Evolutionary conservation across 495 filamentous ascomycete genomes (phyloP).

Genomic region (Talaromyces proteolyticus): DNA sequence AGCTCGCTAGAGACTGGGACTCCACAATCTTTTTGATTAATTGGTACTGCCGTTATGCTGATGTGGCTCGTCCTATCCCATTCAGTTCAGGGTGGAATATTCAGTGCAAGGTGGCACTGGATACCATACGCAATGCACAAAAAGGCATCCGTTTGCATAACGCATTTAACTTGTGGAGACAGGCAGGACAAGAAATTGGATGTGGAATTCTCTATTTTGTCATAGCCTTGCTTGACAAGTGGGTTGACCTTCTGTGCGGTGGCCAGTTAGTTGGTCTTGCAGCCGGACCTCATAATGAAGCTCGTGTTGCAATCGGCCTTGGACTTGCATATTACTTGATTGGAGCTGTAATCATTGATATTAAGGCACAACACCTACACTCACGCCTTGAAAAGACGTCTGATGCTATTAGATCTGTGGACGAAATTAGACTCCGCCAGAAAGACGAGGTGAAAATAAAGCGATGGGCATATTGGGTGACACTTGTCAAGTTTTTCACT

Average conservation of each 20-base stretch:
- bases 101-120: constrained; percentile 48
- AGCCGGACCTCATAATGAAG: constrained; percentile 25
- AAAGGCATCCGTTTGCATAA: constrained; percentile 56
- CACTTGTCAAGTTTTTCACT: constrained; percentile 43
- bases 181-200: constrained; percentile 50
- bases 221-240: constrained; percentile 54
- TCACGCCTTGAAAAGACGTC: constrained; percentile 36
- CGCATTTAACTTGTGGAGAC: constrained; percentile 57
- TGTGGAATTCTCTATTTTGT: constrained; percentile 55
- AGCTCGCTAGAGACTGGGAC: constrained; percentile 46
- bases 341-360: constrained; percentile 53
- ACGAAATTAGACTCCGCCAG: constrained; percentile 36
- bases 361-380: constrained; percentile 49
- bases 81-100: constrained; percentile 61
- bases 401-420: constrained; percentile 20
- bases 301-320: constrained; percentile 49
- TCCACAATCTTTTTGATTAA: constrained; percentile 53
- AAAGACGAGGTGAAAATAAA: constrained; percentile 40
- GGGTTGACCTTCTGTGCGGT: constrained; percentile 47
- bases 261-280: constrained; percentile 37
- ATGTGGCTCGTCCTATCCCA: constrained; percentile 43
- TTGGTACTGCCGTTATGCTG: constrained; percentile 52
- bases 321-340: constrained; percentile 55
- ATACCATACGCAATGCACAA: constrained; percentile 46
- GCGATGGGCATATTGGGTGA: constrained; percentile 49